Evolutionary conservation across 2,329 filamentous ascomycete genomes (phyloP).

Genomic region (Lasiodiplodia hormozganensis): DNA sequence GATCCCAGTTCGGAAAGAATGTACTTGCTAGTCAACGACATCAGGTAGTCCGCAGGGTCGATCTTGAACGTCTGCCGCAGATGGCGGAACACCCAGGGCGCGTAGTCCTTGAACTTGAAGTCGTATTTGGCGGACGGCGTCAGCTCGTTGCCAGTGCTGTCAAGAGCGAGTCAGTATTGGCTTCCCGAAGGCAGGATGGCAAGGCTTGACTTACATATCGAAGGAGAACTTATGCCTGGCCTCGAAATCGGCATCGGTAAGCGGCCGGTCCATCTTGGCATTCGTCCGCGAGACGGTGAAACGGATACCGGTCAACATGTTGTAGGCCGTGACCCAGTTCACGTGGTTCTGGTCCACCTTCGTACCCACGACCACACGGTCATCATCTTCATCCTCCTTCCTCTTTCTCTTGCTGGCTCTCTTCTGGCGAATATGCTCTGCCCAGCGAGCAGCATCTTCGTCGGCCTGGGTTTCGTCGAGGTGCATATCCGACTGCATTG

Average conservation of each 20-base stretch:
- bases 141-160: constrained; percentile 90
- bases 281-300: constrained; percentile 96
- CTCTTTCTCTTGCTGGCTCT: constrained; percentile 84
- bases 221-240: constrained; percentile 98
- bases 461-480: constrained; percentile 85
- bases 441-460: constrained; percentile 90
- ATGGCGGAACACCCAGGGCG: constrained; percentile 98
- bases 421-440: constrained; percentile 91
- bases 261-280: constrained; percentile 89
- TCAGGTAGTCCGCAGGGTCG: constrained; percentile 96
- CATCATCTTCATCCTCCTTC: constrained; percentile 90
- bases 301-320: constrained; percentile 98
- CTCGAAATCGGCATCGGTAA: constrained; percentile 91
- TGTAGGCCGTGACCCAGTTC: constrained; percentile 98
- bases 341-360: constrained; percentile 97
- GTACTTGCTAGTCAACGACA: constrained; percentile 98
- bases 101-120: constrained; percentile 99
- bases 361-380: constrained; percentile 87
- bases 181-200: constrained; percentile 1
- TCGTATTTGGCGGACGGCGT: constrained; percentile 99
- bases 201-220: constrained; percentile 75
- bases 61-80: constrained; percentile 86
- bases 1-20: constrained; percentile 97
- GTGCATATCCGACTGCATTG: constrained; percentile 82
- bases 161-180: constrained; percentile 12